A percentile compares a stretch with the other conserved stretches of the same genome.
Conservation (phyloP, 768 basidiomycete species). For the Xerocomellus amylosporus region DNA sequence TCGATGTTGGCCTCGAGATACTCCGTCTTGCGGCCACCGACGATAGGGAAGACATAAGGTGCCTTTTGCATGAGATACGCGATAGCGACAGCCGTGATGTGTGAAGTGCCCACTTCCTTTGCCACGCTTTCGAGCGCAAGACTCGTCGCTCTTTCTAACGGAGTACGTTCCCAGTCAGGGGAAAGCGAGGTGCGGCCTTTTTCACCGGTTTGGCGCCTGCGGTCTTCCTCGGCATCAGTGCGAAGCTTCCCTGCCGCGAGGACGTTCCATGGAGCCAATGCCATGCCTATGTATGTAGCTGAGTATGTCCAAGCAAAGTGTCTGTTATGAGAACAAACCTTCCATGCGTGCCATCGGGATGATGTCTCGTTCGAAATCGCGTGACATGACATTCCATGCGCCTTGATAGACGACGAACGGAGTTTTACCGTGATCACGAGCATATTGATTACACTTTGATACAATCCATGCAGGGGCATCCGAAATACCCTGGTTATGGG, state of each 20-base stretch:
- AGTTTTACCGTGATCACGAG: slow-evolving; percentile 45
- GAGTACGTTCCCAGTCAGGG: slow-evolving; percentile 33
- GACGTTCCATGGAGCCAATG: slow-evolving; percentile 38
- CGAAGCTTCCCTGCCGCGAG: slow-evolving; percentile 28
- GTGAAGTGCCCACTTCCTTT: slow-evolving; percentile 35
- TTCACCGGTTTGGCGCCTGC: slow-evolving; percentile 31
- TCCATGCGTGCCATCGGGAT: slow-evolving; percentile 33
- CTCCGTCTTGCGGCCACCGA: slow-evolving; percentile 42
- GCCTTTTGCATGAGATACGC: slow-evolving; percentile 44
- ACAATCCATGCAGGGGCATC: slow-evolving; percentile 50
- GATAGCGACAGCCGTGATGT: slow-evolving; percentile 38
- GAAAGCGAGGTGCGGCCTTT: slow-evolving; percentile 33
- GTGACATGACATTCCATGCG: slow-evolving; percentile 39
- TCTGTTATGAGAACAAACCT: slow-evolving; percentile 26
- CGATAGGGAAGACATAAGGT: slow-evolving; percentile 41
- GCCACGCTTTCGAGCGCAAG: slow-evolving; percentile 39
- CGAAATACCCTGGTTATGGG: slow-evolving; percentile 32
- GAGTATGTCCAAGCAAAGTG: slow-evolving; percentile 1
- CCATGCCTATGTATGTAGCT: neutral
- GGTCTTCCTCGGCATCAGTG: slow-evolving; percentile 27
- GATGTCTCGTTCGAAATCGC: slow-evolving; percentile 53
- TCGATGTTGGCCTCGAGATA: slow-evolving; percentile 41
- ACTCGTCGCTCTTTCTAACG: slow-evolving; percentile 33
- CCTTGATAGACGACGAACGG: slow-evolving; percentile 56
- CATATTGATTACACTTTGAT: slow-evolving; percentile 46